Evolutionary conservation across 768 basidiomycete genomes (phyloP), one percentile per base, ranked within the genome.

Genomic region (Guyanaporus albipodus): DNA sequence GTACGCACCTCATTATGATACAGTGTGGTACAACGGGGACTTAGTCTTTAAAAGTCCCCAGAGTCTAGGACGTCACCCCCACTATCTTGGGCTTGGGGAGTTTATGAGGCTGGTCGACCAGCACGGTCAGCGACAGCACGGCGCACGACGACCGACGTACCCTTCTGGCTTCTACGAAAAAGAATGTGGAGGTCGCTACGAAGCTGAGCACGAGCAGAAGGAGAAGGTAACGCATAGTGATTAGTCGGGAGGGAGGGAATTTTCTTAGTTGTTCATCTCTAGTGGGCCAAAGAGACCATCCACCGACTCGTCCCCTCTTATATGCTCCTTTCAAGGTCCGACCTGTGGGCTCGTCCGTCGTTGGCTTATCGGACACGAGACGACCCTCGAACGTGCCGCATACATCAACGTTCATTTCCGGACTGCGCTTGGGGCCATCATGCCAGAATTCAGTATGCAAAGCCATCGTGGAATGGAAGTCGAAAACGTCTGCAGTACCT

Each of bases 131-230:
- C 37, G 8, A 41, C 18, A 15, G 31, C 1, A 28, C 2, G 18
- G 28, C 29, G 2, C 18, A 45, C 41, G 11, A 17, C 42, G 50
- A 47, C 42, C 31, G 33, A 48, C 61, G 23, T 36, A 61, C 60
- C 61, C 46, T 49, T 58, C 48, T 57, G 44, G 52, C 60, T 48
- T 61, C 60, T 52, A 60, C 61, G 17, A 50, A 61, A 63, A 61
- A 61, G 60, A 61, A 61, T 29, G 60, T 63, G 48, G 60, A 61
- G 37, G 40, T 42, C 4, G 60, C 61, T 49, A 61, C 42, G 50
- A 61, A 61, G 35, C 61, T 63, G 2, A 61, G 60, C 38, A 61
- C 60, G 40, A 63, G 49, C 33, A 63, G 8, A 28, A 61, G 60
- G 42, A 61, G 60, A 50, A 63, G 52, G 52, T 50, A 63, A 28